Base-by-base conservation (phyloP, 1,284 basidiomycete genomes). In the Microstroma glucosiphilum region DNA sequence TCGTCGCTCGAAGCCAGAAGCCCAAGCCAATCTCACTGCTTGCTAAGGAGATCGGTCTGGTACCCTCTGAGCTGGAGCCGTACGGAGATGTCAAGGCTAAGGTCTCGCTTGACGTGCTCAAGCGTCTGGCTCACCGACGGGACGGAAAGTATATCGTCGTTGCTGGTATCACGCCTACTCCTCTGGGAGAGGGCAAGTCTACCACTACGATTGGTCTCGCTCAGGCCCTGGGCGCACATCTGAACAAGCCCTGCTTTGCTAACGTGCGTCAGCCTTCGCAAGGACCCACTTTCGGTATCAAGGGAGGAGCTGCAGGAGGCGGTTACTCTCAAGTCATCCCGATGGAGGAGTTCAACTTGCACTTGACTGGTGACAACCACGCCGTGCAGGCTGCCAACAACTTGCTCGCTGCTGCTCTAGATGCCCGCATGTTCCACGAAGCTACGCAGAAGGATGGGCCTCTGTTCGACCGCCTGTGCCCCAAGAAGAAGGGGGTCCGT, bases 201-300 rank as follows among this genome's bases (percentile, higher is more conserved):
- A 98, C 94, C 13, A 99, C 96, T 1, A 97, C 96, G 17, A 93
- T 98, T 70, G 94, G 94, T 78, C 85, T 99, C 61, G 92, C 92
- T 6, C 94, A 99, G 81, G 94, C 94, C 30, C 86, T 99, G 66
- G 92, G 92, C 63, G 94, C 93, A 56, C 92, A 96, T 79, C 86
- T 98, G 42, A 87, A 88, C 66, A 91, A 94, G 69, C 88, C 90
- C 17, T 86, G 92, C 11, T 98, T 97, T 81, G 96, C 96, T 58
- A 96, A 92, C 81, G 93, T 98, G n/a, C 89, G 94, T 65, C 96
- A 99, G 80, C 94, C 94, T 1, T 94, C 91, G 80, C 94, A 99
- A 81, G 94, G 96, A 17, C 94, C 94, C 37, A 98, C 94, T 0
- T 99, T 98, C 78, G 94, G 96, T 78, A 96, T 99, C 84, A 99